Base-by-base conservation (phyloP, 2,329 filamentous ascomycete genomes). In the Aspergillus awamori region DNA sequence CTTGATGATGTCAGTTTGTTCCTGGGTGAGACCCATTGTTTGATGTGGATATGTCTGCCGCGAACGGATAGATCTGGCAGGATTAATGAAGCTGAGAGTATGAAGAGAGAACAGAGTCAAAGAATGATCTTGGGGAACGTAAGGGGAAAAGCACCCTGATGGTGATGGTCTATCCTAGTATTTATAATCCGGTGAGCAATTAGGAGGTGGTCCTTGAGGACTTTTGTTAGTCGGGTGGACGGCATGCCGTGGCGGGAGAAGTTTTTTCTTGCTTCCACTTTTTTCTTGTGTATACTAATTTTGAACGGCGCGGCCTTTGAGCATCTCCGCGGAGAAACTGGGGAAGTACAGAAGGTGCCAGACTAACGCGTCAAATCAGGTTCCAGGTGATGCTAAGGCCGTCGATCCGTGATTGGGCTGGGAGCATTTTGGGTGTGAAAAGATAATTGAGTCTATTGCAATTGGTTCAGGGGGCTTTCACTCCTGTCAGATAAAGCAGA, bases 1-100 rank as follows among this genome's bases (percentile, higher is more conserved):
- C 75, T 87, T 88, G 76, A 93, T 87, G 70, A 89, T 83, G 55
- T 83, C 78, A 60, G 84, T 81, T 77, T 93, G 88, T 53, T 83
- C 79, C 26, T 83, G 77, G 10, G 88, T 87, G 61, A 92, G 79
- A 60, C 84, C 20, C 70, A 73, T 74, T 47, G 24, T 65, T 28
- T 58, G 11, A 33, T 53, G 52, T 36, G 11, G 30, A 36, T 53
- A 11, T 56, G 15, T 56, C 22, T 26, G 17, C 30, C 17, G 24
- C 4, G 7, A 17, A 51, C 17, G 24, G 24, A 4, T 20, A 51
- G 26, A 17, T 17, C 15, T 30, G n/a, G 8, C 15, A 51, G 28
- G 13, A 20, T 11, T 4, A 30, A 30, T 33, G 47, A 15, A 5
- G 47, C 47, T 10, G 15, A 28, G 15, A 7, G 26, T 30, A 30